Evolutionary conservation across 2,329 filamentous ascomycete genomes (phyloP).

Genomic region (Colletotrichum musicola): DNA sequence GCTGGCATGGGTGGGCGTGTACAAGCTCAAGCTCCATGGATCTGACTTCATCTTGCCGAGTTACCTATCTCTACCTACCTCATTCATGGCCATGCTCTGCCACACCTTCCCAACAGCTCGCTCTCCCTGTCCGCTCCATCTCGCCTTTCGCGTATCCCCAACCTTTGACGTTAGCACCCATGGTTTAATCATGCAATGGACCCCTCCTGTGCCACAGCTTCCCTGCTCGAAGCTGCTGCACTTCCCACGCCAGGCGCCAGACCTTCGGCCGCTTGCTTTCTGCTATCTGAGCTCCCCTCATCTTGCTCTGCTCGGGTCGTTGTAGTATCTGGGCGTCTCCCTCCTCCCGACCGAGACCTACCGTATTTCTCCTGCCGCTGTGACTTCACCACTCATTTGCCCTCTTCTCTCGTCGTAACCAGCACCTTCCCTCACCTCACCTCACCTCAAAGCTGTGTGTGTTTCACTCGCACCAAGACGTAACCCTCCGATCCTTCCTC

Average conservation of each 20-base stretch:
- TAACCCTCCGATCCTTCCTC: slow-evolving; percentile 28
- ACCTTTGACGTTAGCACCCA: slow-evolving; percentile 21
- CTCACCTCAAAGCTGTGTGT: neutral
- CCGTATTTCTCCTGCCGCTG: slow-evolving; percentile 7
- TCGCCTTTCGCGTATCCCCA: slow-evolving; percentile 12
- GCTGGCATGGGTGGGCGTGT: no score
- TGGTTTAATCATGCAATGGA: slow-evolving; percentile 35
- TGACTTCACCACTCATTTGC: slow-evolving; percentile 3
- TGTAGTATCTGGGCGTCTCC: slow-evolving; percentile 1
- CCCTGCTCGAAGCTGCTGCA: slow-evolving; percentile 35
- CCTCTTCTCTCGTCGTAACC: neutral
- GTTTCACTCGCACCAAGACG: slow-evolving; percentile 31
- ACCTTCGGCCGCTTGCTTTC: slow-evolving; percentile 11
- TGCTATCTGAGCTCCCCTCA: slow-evolving; percentile 32
- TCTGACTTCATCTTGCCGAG: neutral
- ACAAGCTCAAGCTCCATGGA: neutral
- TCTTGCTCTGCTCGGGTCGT: neutral
- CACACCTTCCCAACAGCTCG: slow-evolving; percentile 26
- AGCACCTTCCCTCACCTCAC: slow-evolving; percentile 15
- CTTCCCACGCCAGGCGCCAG: slow-evolving; percentile 25
- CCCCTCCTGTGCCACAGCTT: slow-evolving; percentile 35
- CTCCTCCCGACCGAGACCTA: no score
- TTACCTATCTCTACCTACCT: no score
- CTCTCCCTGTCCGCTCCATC: neutral
- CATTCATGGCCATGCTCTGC: neutral